Base-by-base conservation (phyloP, 2,329 filamentous ascomycete species). In the Teratosphaeriaceae sp. region DNA sequence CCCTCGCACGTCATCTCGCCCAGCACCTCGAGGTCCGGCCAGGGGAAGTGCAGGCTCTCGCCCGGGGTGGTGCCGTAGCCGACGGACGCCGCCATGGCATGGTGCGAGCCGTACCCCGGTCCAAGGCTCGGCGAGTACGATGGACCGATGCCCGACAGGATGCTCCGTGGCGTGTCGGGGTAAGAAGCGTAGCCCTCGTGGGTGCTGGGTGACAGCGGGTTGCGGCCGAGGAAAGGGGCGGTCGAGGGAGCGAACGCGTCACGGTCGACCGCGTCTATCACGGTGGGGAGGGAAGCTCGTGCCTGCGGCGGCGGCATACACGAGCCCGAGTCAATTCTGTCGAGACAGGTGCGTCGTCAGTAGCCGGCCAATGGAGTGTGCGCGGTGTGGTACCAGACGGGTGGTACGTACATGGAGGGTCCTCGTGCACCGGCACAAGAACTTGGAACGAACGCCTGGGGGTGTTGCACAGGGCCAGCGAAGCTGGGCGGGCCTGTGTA, bases 1-100 rank as follows among this genome's bases (percentile, higher is more conserved):
- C 71, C 69, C 37, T 85, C 69, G 54, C 82, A 83, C 44, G 74
- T 72, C 43, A 88, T 73, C n/a, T 74, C 74, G 30, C 78, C 78
- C 40, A 81, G 69, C 27, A 70, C 71, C 42, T 71, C 65, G 26
- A 71, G 66, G 15, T 60, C 48, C 24, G 66, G 63, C 58, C 71
- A 74, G 3, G 71, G 71, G 23, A 71, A 71, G 21, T 63, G 65
- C 18, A 63, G 35, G 29, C 51, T 60, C 38, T 62, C 58, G 30
- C 42, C 31, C 47, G 47, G 22, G 50, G 21, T 46, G 36, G 46
- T 43, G 40, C 45, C 51, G 47, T 59, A 61, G 23, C 53, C 51
- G 34, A 31, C 43, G 13, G 56, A 40, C 26, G 55, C 53, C 27
- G 59, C 53, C 58, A 62, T 63, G 43, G 37, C 20, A 15, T 5